phyloP scores from a whole-genome alignment of 1,284 basidiomycete genomes.

The Anthracocystis setariae region DNA sequence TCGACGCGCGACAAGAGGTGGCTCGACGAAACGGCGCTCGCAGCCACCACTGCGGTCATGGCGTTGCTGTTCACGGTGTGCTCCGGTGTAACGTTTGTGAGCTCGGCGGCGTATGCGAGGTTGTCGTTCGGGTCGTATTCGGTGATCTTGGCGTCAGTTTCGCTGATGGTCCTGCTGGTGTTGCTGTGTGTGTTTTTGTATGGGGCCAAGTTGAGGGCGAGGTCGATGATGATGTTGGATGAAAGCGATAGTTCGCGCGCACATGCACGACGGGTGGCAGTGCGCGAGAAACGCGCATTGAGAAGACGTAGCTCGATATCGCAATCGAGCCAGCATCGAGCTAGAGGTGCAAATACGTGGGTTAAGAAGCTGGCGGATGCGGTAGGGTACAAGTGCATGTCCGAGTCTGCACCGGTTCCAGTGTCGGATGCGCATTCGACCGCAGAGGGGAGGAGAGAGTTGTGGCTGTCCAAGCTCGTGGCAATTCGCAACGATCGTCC shows the following conservation, averaged over 20 bases:
- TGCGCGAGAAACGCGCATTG: conserved; percentile 23
- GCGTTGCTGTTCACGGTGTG: conserved; percentile 25
- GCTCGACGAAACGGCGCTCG: conserved; percentile 37
- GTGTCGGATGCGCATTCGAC: conserved; percentile 13
- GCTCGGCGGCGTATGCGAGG: conserved; percentile 17
- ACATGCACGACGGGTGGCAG: conserved; percentile 8
- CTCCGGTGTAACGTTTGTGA: conserved; percentile 20
- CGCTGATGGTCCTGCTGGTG: conserved; percentile 19
- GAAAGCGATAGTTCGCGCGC: conserved; percentile 20
- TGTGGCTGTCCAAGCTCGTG: conserved; percentile 34
- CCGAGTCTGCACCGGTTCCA: conserved; percentile 17
- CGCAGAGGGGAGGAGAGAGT: conserved; percentile 31
- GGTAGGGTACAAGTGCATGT: conserved; percentile 24
- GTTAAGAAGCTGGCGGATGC: conserved; percentile 14
- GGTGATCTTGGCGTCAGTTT: conserved; percentile 34
- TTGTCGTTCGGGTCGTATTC: conserved; percentile 12
- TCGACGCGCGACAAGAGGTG: conserved; percentile 34
- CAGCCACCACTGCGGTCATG: conserved; percentile 14
- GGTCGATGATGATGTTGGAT: conserved; percentile 24
- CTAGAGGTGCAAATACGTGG: conserved; percentile 5
- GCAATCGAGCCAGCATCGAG: neutral
- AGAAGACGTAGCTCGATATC: conserved; percentile 12
- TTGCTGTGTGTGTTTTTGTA: conserved; percentile 36
- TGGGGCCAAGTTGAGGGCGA: conserved; percentile 21
- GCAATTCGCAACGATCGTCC: conserved; percentile 14